Base-by-base conservation (phyloP, 352 stramenopile species). In the Globisporangium yorkense region DNA sequence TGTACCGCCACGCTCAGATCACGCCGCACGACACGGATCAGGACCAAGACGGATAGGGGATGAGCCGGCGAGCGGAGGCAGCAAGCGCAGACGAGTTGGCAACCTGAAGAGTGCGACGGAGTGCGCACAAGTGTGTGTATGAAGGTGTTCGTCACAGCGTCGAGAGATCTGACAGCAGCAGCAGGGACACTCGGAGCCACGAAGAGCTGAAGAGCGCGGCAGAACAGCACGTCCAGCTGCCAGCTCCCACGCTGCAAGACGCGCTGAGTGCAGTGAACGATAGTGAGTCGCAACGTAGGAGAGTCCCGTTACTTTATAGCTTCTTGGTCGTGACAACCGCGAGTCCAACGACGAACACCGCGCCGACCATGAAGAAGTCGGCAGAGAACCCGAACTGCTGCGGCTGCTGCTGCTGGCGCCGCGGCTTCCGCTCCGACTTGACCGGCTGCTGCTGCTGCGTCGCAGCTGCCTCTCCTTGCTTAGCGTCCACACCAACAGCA, bases 371-470 rank as follows among this genome's bases (percentile, higher is more conserved):
- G 18, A 86, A 51, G 55, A 88, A 87, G 10, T 81, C 72, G 1
- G 48, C 33, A 0, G 66, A 71, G 61, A 90, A 88, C 13, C 66
- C 56, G 53, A 88, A 89, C 4, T 33, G 50, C 15, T 51, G 24
- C 24, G 24, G 29, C n/a, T 43, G 47, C 6, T 21, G 15, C 50
- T n/a, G 31, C 37, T 54, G 29, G 18, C 21, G 49, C 15, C 24
- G 13, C 10, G 40, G 10, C 37, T 43, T 44, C 31, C 18, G 29
- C 12, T 53, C 5, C 35, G 8, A 9, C 35, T 40, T 40, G 35
- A 0, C 0, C 2, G 35, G 10, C 10, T 15, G 35, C 35, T 9
- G 15, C n/a, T 40, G 39, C 27, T 20, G 21, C 18, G 52, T 16
- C 41, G 1, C 18, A 5, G 5, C 41, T 12, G 41, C 5, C 18